phyloP scores from a whole-genome alignment of 176 grass and related monocot species.

The Paspalum notatum region DNA sequence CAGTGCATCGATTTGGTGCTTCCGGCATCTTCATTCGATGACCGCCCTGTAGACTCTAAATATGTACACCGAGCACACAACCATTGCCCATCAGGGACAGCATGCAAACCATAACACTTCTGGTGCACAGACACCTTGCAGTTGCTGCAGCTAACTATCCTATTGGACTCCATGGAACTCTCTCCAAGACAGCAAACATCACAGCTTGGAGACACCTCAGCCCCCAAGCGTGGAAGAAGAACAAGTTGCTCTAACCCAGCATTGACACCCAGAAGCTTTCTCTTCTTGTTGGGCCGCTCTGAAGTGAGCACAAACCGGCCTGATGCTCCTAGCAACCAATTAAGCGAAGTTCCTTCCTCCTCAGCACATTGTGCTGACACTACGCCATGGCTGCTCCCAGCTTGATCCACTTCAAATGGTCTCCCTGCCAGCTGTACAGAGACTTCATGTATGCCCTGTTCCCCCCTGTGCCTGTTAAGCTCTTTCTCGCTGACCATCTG shows the following conservation, averaged over 20 bases:
- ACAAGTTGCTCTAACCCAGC: conserved; percentile 85
- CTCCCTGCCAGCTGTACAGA: conserved; percentile 32
- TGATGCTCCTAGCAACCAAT: conserved; percentile 64
- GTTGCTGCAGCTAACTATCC: conserved; percentile 62
- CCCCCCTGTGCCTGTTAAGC: conserved; percentile 35
- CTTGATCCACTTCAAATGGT: conserved; percentile 38
- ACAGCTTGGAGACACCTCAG: conserved; percentile 50
- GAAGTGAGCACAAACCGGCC: conserved; percentile 85
- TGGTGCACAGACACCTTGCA: conserved; percentile 85
- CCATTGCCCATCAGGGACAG: conserved; percentile 59
- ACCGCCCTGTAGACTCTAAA: conserved; percentile 44
- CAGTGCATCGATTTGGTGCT: conserved; percentile 48
- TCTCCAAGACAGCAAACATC: conserved; percentile 81
- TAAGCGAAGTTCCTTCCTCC: conserved; percentile 39
- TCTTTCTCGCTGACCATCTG: conserved; percentile 43
- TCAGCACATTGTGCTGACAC: conserved; percentile 18
- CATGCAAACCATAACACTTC: conserved; percentile 92
- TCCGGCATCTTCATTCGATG: conserved; percentile 24
- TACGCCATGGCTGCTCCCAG: conserved; percentile 22
- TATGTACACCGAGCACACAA: conserved; percentile 76
- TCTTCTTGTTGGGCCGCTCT: conserved; percentile 95
- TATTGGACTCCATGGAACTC: conserved; percentile 50
- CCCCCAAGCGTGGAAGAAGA: conserved; percentile 53
- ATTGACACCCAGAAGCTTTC: conserved; percentile 81
- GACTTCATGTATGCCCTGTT: conserved; percentile 34